phyloP scores from a whole-genome alignment of 805 yeast species.

The Pichia eremophila region DNA sequence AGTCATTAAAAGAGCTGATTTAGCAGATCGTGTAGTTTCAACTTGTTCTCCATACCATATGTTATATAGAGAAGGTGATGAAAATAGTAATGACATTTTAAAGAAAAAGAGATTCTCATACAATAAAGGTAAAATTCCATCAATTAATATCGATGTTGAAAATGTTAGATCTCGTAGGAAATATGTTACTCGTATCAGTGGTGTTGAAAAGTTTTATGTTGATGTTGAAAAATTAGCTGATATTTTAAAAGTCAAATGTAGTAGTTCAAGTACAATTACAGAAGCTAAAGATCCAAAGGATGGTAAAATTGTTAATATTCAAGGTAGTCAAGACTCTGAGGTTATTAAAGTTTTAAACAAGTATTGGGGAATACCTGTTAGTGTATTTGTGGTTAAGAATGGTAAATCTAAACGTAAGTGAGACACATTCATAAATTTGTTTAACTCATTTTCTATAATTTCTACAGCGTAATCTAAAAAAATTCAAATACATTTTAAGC shows the following conservation, averaged over 20 bases:
- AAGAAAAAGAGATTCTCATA: slow-evolving; percentile 26
- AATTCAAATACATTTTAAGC: too few species aligned
- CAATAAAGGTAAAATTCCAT: slow-evolving; percentile 60
- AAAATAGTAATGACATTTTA: slow-evolving; percentile 15
- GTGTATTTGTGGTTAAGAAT: slow-evolving; percentile 32
- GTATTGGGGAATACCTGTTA: slow-evolving; percentile 51
- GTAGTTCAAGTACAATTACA: slow-evolving; percentile 77
- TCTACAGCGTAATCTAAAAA: too few species aligned
- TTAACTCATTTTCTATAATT: too few species aligned
- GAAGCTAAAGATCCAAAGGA: slow-evolving; percentile 41
- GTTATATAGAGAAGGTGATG: slow-evolving; percentile 6
- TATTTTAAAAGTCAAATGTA: slow-evolving; percentile 67
- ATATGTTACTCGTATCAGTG: slow-evolving; percentile 60
- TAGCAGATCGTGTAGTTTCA: background rate
- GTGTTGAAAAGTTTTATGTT: slow-evolving; percentile 59
- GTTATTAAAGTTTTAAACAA: slow-evolving; percentile 48
- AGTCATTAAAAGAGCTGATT: slow-evolving; percentile 17
- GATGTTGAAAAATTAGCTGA: slow-evolving; percentile 58
- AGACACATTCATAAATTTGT: too few species aligned
- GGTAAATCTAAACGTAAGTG: slow-evolving; percentile 14
- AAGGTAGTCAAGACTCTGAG: slow-evolving; percentile 74
- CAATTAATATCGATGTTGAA: slow-evolving; percentile 50
- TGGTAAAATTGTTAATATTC: slow-evolving; percentile 66
- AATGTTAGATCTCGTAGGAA: slow-evolving; percentile 79
- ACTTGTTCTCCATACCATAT: slow-evolving; percentile 9